These are phyloP conservation scores for Starmera caribaea DNA, from an alignment of 805 yeast species.

Conservation along the genomic window DNA sequence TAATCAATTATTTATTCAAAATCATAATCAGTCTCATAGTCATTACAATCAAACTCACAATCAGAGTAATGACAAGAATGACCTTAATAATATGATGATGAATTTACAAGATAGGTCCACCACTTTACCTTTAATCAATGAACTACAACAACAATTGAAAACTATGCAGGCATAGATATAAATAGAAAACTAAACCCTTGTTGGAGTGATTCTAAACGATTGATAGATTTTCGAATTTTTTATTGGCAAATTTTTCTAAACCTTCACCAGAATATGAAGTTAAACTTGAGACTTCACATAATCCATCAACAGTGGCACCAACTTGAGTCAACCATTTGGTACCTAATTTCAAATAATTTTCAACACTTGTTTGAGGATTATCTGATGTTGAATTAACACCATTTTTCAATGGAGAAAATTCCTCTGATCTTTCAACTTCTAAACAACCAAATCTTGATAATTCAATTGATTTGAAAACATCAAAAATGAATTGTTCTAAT, in stretches of 20 bases:
- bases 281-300: conserved; percentile 70
- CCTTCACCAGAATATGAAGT: conserved; percentile 75
- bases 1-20: too few species aligned
- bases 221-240: conserved; percentile 21
- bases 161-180: conserved; percentile 1
- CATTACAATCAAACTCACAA: too few species aligned
- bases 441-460: conserved; percentile 74
- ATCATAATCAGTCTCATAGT: too few species aligned
- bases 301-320: conserved; percentile 53
- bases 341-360: conserved; percentile 54
- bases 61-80: too few species aligned
- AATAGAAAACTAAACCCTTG: too few species aligned
- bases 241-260: conserved; percentile 44
- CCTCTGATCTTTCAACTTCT: conserved; percentile 79
- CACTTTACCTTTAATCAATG: too few species aligned
- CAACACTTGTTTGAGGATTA: conserved; percentile 74
- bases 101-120: too few species aligned
- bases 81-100: too few species aligned
- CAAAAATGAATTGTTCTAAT: conserved; percentile 94
- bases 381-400: conserved; percentile 77
- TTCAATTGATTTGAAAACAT: conserved; percentile 77
- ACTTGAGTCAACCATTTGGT: conserved; percentile 61
- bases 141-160: too few species aligned
- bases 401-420: conserved; percentile 91
- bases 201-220: conserved; percentile 32